Evolutionary conservation across 768 basidiomycete genomes (phyloP), one percentile per base, ranked within the genome.

Genomic region (Tylopilus intermedius): DNA sequence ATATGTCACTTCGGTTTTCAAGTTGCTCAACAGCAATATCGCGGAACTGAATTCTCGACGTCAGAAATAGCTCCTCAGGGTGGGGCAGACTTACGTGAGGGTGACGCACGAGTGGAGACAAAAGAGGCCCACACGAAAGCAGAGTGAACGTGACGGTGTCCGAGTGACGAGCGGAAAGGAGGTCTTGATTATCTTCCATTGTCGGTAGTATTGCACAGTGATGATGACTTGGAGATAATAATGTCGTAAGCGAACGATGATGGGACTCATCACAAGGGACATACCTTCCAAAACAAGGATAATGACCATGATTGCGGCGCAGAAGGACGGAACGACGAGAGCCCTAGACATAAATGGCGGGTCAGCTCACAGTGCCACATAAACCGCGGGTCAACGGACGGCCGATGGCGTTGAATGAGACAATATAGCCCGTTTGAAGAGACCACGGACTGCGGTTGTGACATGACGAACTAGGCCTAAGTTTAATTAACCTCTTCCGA

Each of bases 371-470:
- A 45, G 40, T 48, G 24, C 27, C 50, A 53, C 52, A 52, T 37
- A 27, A 45, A 13, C 27, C 26, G 49, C 40, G 37, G 47, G 40
- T 51, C 49, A 43, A 65, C 78, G 50, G 52, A 81, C 80, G 74
- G 63, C 42, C 60, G 56, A 35, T 61, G 56, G 9, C 58, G 54
- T 21, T 61, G 56, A n/a, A 73, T 60, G 14, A 72, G 71, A 58
- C 82, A 83, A 65, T 81, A 82, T 41, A 83, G 57, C 30, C 77
- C 76, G 61, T 79, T 81, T 42, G 65, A 61, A 51, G 3, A 38
- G n/a, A 38, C 33, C 37, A 67, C 58, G 2, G 53, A 45, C 32
- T 50, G 51, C 33, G 60, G 51, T 18, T 49, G 53, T 57, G 49
- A 60, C 11, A 43, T 47, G 29, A 59, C 51, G 26, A 61, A 45